Evolutionary conservation across 2,329 filamentous ascomycete genomes (phyloP), one percentile per base, ranked within the genome.

Genomic region (Biscogniauxia sp.): DNA sequence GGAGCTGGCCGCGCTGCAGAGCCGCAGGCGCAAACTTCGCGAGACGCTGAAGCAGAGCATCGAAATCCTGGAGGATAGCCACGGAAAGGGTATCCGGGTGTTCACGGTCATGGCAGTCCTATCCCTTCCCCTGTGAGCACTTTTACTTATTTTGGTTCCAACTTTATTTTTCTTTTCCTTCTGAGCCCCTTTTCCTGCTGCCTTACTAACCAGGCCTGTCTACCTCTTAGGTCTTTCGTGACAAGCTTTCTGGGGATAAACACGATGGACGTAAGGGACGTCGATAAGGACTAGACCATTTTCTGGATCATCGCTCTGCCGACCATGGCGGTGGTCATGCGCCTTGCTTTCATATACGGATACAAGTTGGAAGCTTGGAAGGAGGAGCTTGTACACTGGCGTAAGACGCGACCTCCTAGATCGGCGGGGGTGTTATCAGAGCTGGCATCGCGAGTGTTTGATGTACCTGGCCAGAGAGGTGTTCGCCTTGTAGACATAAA

Each of bases 161-260:
- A n/a, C 26, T 9, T 28, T 19, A 50, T 19, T 51, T 49, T 17
- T 53, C 3, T 20, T 6, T 41, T 19, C 13, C 37, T 20, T 49
- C 26, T 28, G 5, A 5, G 5, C 26, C 9, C 9, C 9, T 28
- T 28, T 28, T 28, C 26, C 9, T 28, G 26, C 9, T 28, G 26
- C 26, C 26, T 28, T 28, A 28, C 26, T 28, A 28, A 28, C 26
- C 26, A 9, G 26, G 26, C 9, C 26, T 3, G 7, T 13, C 11
- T 13, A 32, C 28, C 28, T 15, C 54, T 11, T 13, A 67, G 60
- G 51, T 65, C 64, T 1, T 68, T 68, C 26, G 59, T 66, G 9
- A 64, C 64, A 19, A 66, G 64, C 53, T 66, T 64, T 56, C 58
- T 65, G 19, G 60, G 66, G 6, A 69, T 68, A 64, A 69, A 66